These are phyloP conservation scores for Blastobotrys attinorum DNA, from an alignment of 805 yeast genomes.

Conservation along the genomic window DNA sequence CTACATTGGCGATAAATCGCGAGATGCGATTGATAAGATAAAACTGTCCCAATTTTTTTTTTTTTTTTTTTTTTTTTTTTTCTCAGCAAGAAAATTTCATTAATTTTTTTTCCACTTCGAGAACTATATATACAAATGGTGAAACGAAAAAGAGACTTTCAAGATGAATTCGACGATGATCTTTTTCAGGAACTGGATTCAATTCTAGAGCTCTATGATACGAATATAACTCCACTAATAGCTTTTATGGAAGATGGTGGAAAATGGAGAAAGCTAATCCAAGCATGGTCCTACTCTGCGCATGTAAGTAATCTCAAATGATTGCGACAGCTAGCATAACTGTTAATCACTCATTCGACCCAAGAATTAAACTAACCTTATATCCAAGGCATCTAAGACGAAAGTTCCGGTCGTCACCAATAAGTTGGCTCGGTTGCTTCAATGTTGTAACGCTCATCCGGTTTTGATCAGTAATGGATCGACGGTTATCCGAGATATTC, in stretches of 20 bases:
- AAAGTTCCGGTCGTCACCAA: too few species aligned
- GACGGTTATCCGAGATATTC: constrained; percentile 42
- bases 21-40: too few species aligned
- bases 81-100: too few species aligned
- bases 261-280: constrained; percentile 29
- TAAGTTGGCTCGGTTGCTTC: constrained; percentile 29
- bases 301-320: constrained; percentile 23
- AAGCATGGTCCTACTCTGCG: constrained; percentile 42
- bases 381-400: too few species aligned
- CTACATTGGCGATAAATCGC: too few species aligned
- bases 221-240: constrained; percentile 4
- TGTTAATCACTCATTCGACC: too few species aligned
- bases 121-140: too few species aligned
- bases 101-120: too few species aligned
- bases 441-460: constrained; percentile 33
- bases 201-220: constrained; percentile 3
- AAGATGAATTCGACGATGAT: constrained; percentile 11
- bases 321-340: too few species aligned
- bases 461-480: constrained; percentile 24
- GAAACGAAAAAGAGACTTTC: constrained; percentile 12
- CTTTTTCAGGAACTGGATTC: constrained; percentile 7
- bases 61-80: too few species aligned
- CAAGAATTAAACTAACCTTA: too few species aligned
- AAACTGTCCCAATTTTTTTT: too few species aligned
- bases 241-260: constrained; percentile 30